These are phyloP conservation scores for Fusarium sp. DNA, from an alignment of 2,329 filamentous ascomycete species.

Conservation along the genomic window DNA sequence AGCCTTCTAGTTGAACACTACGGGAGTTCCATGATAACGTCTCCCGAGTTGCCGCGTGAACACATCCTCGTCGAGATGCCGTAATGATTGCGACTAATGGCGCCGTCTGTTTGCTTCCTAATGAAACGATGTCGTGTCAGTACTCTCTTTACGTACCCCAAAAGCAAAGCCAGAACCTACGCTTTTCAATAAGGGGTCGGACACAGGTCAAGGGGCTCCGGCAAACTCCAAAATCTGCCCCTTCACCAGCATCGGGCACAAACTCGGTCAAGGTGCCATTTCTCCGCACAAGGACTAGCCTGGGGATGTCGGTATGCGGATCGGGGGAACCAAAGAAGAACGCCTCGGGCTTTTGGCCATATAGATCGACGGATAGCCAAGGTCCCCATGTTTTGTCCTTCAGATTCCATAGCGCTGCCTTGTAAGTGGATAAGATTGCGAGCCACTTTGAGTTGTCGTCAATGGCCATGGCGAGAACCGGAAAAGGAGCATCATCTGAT, in stretches of 20 bases:
- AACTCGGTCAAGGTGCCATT: slow-evolving; percentile 74
- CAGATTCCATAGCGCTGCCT: slow-evolving; percentile 73
- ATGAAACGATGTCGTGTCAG: slow-evolving; percentile 2
- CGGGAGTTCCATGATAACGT: slow-evolving; percentile 62
- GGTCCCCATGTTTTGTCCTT: slow-evolving; percentile 66
- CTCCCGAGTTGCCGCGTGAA: slow-evolving; percentile 59
- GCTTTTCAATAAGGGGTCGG: slow-evolving; percentile 57
- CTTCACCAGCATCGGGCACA: slow-evolving; percentile 57
- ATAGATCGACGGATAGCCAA: slow-evolving; percentile 62
- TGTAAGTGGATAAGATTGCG: slow-evolving; percentile 71
- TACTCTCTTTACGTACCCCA: not conserved
- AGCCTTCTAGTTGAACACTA: slow-evolving; percentile 54
- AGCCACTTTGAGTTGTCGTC: slow-evolving; percentile 74
- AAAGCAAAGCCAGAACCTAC: slow-evolving; percentile 48
- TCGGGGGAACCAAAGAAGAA: slow-evolving; percentile 70
- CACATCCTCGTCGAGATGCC: slow-evolving; percentile 61
- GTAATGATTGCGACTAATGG: slow-evolving; percentile 52
- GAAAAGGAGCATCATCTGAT: slow-evolving; percentile 61
- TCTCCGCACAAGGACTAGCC: slow-evolving; percentile 71
- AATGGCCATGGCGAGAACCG: slow-evolving; percentile 72
- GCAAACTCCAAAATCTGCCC: slow-evolving; percentile 60
- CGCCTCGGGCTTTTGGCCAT: slow-evolving; percentile 67
- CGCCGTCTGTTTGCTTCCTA: slow-evolving; percentile 21
- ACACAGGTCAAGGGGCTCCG: slow-evolving; percentile 65
- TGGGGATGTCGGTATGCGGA: slow-evolving; percentile 51